Evolutionary conservation across 345 rosid species (phyloP).

Genomic region (Rhodamnia rubescens): DNA sequence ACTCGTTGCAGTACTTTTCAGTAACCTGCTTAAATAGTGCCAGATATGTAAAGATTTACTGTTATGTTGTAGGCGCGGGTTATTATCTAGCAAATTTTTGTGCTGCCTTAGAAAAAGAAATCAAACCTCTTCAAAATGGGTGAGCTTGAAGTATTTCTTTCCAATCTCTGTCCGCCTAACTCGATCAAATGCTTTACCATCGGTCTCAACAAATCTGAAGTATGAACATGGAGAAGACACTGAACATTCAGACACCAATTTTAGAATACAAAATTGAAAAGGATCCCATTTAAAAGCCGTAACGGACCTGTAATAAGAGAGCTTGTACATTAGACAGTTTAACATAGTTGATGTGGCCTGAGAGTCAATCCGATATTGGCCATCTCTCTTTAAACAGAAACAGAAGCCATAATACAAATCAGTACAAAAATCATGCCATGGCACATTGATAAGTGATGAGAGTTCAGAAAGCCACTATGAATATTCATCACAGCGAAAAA

Average conservation of each 20-base stretch:
- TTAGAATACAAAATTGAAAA: neutral
- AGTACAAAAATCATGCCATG: neutral
- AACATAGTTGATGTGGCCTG: conserved; percentile 96
- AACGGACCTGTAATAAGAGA: conserved; percentile 83
- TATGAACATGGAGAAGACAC: neutral
- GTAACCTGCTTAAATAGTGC: neutral
- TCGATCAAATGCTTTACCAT: conserved; percentile 87
- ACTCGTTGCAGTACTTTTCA: neutral
- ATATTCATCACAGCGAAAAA: neutral
- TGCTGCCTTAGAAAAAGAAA: neutral
- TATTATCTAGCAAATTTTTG: neutral
- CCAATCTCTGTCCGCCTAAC: conserved; percentile 93
- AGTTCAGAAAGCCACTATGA: neutral
- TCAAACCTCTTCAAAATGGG: conserved; percentile 89
- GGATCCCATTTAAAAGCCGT: neutral
- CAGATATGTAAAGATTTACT: neutral
- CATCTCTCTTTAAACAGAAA: conserved; percentile 59
- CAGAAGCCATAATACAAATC: neutral
- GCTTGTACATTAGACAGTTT: conserved; percentile 94
- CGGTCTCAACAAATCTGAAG: conserved; percentile 91
- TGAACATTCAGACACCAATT: neutral
- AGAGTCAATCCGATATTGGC: conserved; percentile 87
- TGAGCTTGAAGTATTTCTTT: conserved; percentile 84
- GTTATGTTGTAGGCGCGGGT: neutral
- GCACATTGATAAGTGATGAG: neutral